Base-by-base conservation (phyloP, 2,329 filamentous ascomycete genomes). In the Diaporthe humulicola region DNA sequence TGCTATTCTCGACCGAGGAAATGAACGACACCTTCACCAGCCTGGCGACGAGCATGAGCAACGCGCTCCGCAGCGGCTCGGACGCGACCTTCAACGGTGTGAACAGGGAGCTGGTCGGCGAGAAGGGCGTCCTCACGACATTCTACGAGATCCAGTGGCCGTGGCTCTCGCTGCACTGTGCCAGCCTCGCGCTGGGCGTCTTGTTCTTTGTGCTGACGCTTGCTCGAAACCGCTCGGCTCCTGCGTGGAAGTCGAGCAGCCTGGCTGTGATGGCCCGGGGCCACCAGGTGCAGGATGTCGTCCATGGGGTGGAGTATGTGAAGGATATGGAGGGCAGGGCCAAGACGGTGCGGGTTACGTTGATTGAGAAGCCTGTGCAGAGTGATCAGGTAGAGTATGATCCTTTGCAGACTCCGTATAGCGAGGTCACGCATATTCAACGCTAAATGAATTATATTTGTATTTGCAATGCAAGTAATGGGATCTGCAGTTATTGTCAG, bases 141-240 rank as follows among this genome's bases (percentile, higher is more conserved):
- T 69, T 74, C 30, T 74, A 70, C 36, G n/a, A 38, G 4, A 66
- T 74, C 22, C 30, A 54, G n/a, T 74, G 67, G 73, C 73, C 54
- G 19, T 74, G 73, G 73, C 57, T 74, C n/a, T 28, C 73, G 25
- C 67, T 72, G 4, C 73, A 74, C 69, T 61, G 73, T 48, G 25
- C 57, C 7, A 57, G 54, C n/a, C 17, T 74, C 25, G 36, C 58
- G 22, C n/a, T 42, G 14, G 73, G 61, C 15, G 28, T 64, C 9
- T 7, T 66, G 9, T 74, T 74, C 50, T 48, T 74, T 8, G 48
- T 38, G 8, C 36, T 74, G 6, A 74, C 67, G 17, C 36, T 71
- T 25, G 42, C 1, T 4, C 33, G 57, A 22, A 50, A 57, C 25
- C 40, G 19, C n/a, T 33, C 38, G 19, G 56, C 45, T 3, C 73